These are phyloP conservation scores for Didymella glomerata DNA, from an alignment of 2,329 filamentous ascomycete species.

Conservation along the genomic window DNA sequence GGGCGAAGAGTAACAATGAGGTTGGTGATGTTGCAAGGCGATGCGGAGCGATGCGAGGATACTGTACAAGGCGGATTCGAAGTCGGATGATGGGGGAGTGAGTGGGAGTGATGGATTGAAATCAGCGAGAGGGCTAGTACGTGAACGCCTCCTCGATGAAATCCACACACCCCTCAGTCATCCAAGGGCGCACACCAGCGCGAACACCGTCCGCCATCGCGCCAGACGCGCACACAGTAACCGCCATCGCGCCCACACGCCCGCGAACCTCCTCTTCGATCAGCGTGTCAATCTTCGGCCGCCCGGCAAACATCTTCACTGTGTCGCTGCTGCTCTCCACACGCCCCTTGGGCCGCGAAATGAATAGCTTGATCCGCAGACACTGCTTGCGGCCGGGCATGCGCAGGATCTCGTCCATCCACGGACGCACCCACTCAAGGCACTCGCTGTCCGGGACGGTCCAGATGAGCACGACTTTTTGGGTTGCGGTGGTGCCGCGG, in stretches of 20 bases:
- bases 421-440: constrained; percentile 69
- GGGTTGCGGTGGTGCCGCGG: constrained; percentile 73
- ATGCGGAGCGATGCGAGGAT: constrained; percentile 1
- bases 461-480: constrained; percentile 79
- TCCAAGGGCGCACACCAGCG: constrained; percentile 60
- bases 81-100: not conserved
- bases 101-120: too few relatives aligned
- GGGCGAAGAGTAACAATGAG: constrained; percentile 1
- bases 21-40: not conserved
- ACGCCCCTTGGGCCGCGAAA: constrained; percentile 66
- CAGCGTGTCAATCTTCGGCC: constrained; percentile 64
- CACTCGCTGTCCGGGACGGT: constrained; percentile 76
- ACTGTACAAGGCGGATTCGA: not conserved
- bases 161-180: constrained; percentile 64
- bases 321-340: constrained; percentile 66
- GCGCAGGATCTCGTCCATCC: constrained; percentile 71
- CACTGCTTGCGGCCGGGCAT: constrained; percentile 67
- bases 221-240: constrained; percentile 70
- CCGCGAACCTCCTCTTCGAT: constrained; percentile 64
- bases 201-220: constrained; percentile 70
- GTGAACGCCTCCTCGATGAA: constrained; percentile 73
- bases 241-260: constrained; percentile 66
- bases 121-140: constrained; percentile 54
- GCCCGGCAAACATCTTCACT: constrained; percentile 69
- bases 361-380: constrained; percentile 68